phyloP scores from a whole-genome alignment of 768 basidiomycete species.

The Rhodocollybia butyracea region DNA sequence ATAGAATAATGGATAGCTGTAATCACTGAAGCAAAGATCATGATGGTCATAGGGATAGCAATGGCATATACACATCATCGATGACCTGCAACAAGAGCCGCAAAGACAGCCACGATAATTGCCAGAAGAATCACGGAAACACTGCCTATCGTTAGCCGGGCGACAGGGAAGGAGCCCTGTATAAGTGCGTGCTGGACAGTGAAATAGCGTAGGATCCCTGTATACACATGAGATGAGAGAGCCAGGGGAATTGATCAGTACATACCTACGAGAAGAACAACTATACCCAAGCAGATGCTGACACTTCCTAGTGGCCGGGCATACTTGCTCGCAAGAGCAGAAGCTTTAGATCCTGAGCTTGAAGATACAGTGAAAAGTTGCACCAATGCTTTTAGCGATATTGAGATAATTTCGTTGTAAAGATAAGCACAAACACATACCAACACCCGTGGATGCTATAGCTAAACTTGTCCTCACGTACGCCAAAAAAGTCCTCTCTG shows the following conservation, averaged over 20 bases:
- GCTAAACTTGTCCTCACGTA: slow-evolving; percentile 52
- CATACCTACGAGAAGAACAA: slow-evolving; percentile 1
- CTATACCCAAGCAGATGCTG: neutral
- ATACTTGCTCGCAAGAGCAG: neutral
- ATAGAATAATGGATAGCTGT: no score
- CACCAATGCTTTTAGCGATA: neutral
- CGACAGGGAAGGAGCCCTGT: neutral
- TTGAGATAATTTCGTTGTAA: neutral
- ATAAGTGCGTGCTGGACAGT: neutral
- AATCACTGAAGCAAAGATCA: no score
- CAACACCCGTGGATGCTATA: slow-evolving; percentile 50
- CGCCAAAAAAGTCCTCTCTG: slow-evolving; percentile 51
- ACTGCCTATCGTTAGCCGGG: neutral
- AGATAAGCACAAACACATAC: neutral
- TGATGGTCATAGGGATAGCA: no score
- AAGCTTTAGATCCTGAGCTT: neutral
- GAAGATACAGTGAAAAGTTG: slow-evolving; percentile 6
- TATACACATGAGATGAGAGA: neutral
- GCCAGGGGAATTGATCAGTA: neutral
- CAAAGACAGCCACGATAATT: neutral
- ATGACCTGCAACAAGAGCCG: neutral
- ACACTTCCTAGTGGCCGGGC: slow-evolving; percentile 2
- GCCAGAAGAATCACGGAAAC: neutral
- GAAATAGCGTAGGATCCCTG: slow-evolving; percentile 5
- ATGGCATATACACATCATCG: neutral